These are phyloP conservation scores for Calonectria henricotiae DNA, from an alignment of 2,329 filamentous ascomycete species.

Conservation along the genomic window DNA sequence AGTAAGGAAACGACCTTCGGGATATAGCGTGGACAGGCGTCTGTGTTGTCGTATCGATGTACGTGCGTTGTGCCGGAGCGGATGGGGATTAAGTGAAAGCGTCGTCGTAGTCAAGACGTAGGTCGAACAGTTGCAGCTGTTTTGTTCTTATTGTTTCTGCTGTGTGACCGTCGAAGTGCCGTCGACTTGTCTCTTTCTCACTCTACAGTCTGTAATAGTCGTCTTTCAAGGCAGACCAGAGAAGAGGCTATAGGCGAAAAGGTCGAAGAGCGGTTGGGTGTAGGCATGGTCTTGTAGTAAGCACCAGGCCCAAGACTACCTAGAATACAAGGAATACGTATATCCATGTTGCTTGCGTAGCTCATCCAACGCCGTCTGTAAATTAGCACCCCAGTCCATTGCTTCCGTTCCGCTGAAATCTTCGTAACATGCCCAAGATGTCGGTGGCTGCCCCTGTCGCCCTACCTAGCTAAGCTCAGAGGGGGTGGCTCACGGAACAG, in stretches of 20 bases:
- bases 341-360: constrained; percentile 33
- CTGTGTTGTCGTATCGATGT: not conserved
- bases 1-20: too few relatives aligned
- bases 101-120: not conserved
- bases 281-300: constrained; percentile 11
- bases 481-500: not conserved
- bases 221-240: constrained; percentile 11
- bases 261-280: constrained; percentile 3
- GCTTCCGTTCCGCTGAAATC: constrained; percentile 22
- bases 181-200: too few relatives aligned
- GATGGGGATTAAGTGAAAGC: not conserved
- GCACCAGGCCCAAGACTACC: constrained; percentile 5
- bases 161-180: not conserved
- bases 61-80: not conserved
- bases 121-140: constrained; percentile 11
- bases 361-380: constrained; percentile 30
- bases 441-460: constrained; percentile 21
- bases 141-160: constrained; percentile 12
- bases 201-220: not conserved
- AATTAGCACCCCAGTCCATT: constrained; percentile 27
- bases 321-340: constrained; percentile 22
- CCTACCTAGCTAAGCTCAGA: not conserved
- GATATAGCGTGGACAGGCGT: not conserved
- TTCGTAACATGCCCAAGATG: constrained; percentile 21
- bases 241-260: constrained; percentile 8